A percentile compares a stretch with the other conserved stretches of the same genome.
phyloP scores from a whole-genome alignment of 2,329 filamentous ascomycete genomes.

The Scortechinia acanthostroma region DNA sequence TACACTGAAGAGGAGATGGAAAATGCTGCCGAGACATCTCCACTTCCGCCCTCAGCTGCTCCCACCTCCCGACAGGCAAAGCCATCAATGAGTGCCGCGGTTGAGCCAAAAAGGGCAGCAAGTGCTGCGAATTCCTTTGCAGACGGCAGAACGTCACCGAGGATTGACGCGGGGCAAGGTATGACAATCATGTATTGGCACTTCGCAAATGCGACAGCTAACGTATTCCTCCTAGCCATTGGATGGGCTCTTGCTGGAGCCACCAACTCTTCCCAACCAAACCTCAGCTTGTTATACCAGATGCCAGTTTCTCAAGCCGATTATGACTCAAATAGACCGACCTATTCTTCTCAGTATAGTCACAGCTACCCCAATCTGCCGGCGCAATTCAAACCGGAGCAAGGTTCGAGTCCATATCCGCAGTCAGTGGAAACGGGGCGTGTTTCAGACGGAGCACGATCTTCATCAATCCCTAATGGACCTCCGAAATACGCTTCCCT shows the following conservation, averaged over 20 bases:
- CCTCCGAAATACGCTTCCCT: too few relatives aligned
- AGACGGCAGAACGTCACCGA: not conserved
- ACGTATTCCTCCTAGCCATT: conserved; percentile 40
- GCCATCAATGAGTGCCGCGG: not conserved
- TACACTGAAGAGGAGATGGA: not conserved
- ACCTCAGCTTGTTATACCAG: conserved; percentile 34
- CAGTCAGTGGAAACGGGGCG: not conserved
- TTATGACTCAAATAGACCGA: conserved; percentile 15
- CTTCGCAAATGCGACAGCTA: not conserved
- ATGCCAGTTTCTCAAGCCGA: conserved; percentile 33
- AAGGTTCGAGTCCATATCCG: conserved; percentile 4
- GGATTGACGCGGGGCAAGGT: not conserved
- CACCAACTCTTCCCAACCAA: conserved; percentile 52
- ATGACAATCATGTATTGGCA: not conserved
- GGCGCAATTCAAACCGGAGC: conserved; percentile 2
- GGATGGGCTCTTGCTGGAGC: conserved; percentile 56
- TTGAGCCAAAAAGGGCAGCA: not conserved
- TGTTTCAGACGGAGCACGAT: too few relatives aligned
- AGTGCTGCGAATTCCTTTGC: not conserved
- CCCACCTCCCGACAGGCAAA: too few relatives aligned
- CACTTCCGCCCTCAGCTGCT: too few relatives aligned
- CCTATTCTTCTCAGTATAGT: conserved; percentile 18
- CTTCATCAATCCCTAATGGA: too few relatives aligned
- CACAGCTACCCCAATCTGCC: conserved; percentile 8
- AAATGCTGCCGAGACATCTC: not conserved